A percentile compares a stretch with the other conserved stretches of the same genome.
Conservation (phyloP, 2,329 filamentous ascomycete species). For the Ophiocordyceps sinensis region DNA sequence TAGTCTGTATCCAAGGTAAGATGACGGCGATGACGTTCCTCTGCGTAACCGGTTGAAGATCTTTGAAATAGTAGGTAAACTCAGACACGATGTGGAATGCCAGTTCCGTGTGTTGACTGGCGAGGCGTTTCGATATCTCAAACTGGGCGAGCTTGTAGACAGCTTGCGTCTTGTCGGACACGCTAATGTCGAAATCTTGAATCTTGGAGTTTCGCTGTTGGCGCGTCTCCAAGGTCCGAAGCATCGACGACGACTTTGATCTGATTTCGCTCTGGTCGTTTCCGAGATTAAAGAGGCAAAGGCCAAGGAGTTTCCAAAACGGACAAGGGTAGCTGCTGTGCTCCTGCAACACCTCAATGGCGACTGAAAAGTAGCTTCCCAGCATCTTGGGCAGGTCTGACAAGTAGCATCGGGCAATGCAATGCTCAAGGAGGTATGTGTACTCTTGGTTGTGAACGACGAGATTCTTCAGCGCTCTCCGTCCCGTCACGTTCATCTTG, state of each 20-base stretch:
- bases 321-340: conserved; percentile 68
- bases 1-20: conserved; percentile 88
- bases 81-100: conserved; percentile 94
- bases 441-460: conserved; percentile 84
- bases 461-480: conserved; percentile 75
- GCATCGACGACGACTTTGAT: conserved; percentile 69
- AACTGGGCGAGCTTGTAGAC: conserved; percentile 97
- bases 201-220: conserved; percentile 72
- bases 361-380: conserved; percentile 90
- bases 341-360: conserved; percentile 74
- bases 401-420: conserved; percentile 81
- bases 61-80: conserved; percentile 86
- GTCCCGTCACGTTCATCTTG: conserved; percentile 78
- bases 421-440: conserved; percentile 72
- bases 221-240: conserved; percentile 69
- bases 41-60: conserved; percentile 67
- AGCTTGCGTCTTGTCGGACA: conserved; percentile 94
- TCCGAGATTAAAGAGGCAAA: conserved; percentile 83
- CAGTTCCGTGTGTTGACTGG: conserved; percentile 75
- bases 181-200: conserved; percentile 95
- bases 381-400: conserved; percentile 69
- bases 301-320: conserved; percentile 81
- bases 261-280: conserved; percentile 82
- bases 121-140: conserved; percentile 81
- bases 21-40: conserved; percentile 90